Base-by-base conservation (phyloP, 176 grass and related monocot genomes). In the Alopecurus myosuroides region DNA sequence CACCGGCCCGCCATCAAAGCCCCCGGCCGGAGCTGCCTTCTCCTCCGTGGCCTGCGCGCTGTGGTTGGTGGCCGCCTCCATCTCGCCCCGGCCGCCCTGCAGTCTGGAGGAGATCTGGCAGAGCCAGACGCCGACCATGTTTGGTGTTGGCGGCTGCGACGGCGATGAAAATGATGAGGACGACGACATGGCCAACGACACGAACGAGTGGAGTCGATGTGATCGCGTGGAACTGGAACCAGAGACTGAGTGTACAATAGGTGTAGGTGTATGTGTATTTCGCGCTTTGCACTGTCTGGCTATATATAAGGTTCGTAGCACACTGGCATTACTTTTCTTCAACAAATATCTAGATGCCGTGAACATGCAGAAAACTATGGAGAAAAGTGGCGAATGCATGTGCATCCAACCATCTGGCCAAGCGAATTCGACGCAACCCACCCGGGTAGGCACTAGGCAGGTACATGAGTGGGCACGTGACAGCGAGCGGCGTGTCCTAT, bases 21-120 rank as follows among this genome's bases (percentile, higher is more conserved):
- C 10, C 9, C 25, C 73, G 8, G 74, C 40, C 20, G 12, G 15
- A 7, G 37, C 15, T 7, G 6, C 20, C 49, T 9, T 25, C 76
- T 42, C 19, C 46, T 28, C 36, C 1, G 29, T 36, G 55, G 25
- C 44, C 25, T 58, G 29, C 28, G 29, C 25, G 2, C 7, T 3
- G 17, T 15, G 36, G 25, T 20, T 28, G 33, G 14, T 14, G 25
- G 58, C 35, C 5, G 22, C 76, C 56, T 19, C 37, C 14, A 11
- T 3, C 23, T 63, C 34, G 34, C 41, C 26, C 25, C 46, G 45
- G 70, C 70, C 31, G 58, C 25, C 36, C 46, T 82, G 70, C 71
- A 88, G 29, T 1, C 39, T 15, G 8, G 86, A 78, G 37, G 86
- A 88, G 63, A 88, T 82, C 61, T 82, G 72, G 80, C 70, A 69